Conservation (phyloP, 2,329 filamentous ascomycete species). For the Fusarium sublunatum region DNA sequence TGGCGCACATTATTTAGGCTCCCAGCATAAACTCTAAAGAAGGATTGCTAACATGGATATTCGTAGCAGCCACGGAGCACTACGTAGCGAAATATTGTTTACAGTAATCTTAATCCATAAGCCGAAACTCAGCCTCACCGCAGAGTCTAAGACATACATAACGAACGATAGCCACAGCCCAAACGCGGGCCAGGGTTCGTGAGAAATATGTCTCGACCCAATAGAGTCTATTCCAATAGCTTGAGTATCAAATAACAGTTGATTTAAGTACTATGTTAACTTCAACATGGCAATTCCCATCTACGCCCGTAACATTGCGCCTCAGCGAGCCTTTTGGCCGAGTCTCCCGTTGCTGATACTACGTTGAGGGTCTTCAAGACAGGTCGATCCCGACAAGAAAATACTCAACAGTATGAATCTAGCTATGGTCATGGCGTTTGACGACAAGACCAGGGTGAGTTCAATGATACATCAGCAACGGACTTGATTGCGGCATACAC, state of each 20-base stretch:
- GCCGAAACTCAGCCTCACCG: slow-evolving; percentile 26
- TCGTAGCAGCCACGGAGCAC: not conserved
- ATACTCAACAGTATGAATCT: slow-evolving; percentile 7
- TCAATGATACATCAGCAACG: slow-evolving; percentile 27
- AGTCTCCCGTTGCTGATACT: not conserved
- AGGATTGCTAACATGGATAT: slow-evolving; percentile 7
- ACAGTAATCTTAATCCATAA: slow-evolving; percentile 15
- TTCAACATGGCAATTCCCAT: not conserved
- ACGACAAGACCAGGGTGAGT: slow-evolving; percentile 23
- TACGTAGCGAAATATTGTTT: not conserved
- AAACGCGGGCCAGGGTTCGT: not conserved
- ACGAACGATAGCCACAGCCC: slow-evolving; percentile 1
- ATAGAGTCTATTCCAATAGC: not conserved
- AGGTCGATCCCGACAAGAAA: slow-evolving; percentile 13
- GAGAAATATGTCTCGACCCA: slow-evolving; percentile 6
- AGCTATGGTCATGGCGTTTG: slow-evolving; percentile 18
- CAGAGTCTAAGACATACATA: slow-evolving; percentile 25
- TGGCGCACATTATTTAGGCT: not conserved
- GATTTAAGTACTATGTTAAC: not conserved
- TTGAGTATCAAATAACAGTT: slow-evolving; percentile 12
- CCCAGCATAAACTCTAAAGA: not conserved
- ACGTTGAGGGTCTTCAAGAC: slow-evolving; percentile 3
- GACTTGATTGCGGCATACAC: slow-evolving; percentile 30
- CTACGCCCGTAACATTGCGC: slow-evolving; percentile 11
- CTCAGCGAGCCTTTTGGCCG: slow-evolving; percentile 5